A percentile compares a stretch with the other conserved stretches of the same genome.
These are phyloP conservation scores for Kwoniella botswanensis DNA, from an alignment of 768 basidiomycete species.

Conservation along the genomic window DNA sequence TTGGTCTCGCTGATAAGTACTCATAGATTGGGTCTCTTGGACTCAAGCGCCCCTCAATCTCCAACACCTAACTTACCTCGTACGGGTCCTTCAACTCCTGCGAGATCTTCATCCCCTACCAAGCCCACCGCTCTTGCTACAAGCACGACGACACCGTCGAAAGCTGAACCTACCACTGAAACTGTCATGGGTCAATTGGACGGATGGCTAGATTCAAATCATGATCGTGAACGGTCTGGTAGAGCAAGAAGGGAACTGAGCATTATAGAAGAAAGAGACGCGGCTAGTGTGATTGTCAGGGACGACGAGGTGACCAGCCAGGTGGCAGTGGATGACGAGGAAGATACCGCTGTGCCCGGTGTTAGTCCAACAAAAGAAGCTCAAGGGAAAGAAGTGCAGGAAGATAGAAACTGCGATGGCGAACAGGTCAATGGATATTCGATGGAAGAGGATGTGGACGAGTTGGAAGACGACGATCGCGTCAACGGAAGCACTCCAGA, in stretches of 20 bases:
- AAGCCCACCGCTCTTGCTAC: conserved; percentile 18
- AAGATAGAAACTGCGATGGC: background rate
- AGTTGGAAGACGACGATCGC: background rate
- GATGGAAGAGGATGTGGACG: background rate
- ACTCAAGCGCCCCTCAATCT: conserved; percentile 31
- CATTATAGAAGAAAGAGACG: conserved; percentile 52
- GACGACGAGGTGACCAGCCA: conserved; percentile 19
- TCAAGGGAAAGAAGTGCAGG: background rate
- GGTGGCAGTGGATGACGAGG: conserved; percentile 1
- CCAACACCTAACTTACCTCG: conserved; percentile 38
- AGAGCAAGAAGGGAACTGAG: conserved; percentile 54
- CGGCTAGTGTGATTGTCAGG: conserved; percentile 10
- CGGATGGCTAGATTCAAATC: conserved; percentile 33
- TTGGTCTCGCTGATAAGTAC: background rate
- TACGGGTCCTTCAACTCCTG: conserved; percentile 31
- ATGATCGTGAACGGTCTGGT: conserved; percentile 6
- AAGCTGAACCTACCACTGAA: conserved; percentile 37
- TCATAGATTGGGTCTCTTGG: conserved; percentile 35
- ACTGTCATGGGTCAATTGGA: conserved; percentile 37
- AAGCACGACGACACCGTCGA: conserved; percentile 27
- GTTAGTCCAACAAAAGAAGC: background rate
- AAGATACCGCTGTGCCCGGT: conserved; percentile 5
- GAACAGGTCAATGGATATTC: background rate
- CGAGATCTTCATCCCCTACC: conserved; percentile 26
- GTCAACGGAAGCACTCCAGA: background rate